These are phyloP conservation scores for Aspergillus fumigatus DNA, from an alignment of 2,329 filamentous ascomycete species.

Conservation along the genomic window DNA sequence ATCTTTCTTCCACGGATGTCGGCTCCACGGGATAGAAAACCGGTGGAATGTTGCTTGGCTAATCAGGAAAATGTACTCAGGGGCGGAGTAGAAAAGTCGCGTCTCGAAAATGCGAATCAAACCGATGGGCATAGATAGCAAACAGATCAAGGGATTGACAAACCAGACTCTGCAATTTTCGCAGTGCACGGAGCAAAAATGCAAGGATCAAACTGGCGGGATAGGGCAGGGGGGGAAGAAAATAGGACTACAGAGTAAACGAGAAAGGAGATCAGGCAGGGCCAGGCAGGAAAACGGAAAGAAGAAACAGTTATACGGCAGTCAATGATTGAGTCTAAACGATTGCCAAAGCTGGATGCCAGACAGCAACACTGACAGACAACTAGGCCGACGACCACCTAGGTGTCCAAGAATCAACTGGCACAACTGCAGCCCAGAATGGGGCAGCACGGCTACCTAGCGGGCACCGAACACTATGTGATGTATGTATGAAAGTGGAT, in stretches of 20 bases:
- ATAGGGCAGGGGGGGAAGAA: background rate
- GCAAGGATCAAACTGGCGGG: constrained; percentile 1
- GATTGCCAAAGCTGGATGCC: constrained; percentile 2
- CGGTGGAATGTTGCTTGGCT: background rate
- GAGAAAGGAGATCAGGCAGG: constrained; percentile 2
- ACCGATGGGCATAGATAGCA: background rate
- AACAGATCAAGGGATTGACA: constrained; percentile 1
- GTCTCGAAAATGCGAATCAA: background rate
- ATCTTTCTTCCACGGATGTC: constrained; percentile 30
- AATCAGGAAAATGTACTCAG: constrained; percentile 10
- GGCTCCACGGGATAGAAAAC: constrained; percentile 2
- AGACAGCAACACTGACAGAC: constrained; percentile 1
- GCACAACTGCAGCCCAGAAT: constrained; percentile 9
- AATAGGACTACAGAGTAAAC: constrained; percentile 1
- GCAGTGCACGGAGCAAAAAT: constrained; percentile 10
- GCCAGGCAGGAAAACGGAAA: background rate
- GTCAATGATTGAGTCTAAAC: constrained; percentile 4
- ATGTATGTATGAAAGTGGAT: constrained; percentile 5
- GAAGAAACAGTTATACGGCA: constrained; percentile 7
- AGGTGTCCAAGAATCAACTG: constrained; percentile 17
- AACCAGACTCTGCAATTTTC: constrained; percentile 1
- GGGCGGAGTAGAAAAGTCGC: constrained; percentile 2
- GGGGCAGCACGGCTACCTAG: constrained; percentile 17
- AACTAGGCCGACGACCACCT: constrained; percentile 5
- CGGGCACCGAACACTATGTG: constrained; percentile 15